Evolutionary conservation across 176 grass and related monocot species (phyloP).

Genomic region (Musa beccarii): DNA sequence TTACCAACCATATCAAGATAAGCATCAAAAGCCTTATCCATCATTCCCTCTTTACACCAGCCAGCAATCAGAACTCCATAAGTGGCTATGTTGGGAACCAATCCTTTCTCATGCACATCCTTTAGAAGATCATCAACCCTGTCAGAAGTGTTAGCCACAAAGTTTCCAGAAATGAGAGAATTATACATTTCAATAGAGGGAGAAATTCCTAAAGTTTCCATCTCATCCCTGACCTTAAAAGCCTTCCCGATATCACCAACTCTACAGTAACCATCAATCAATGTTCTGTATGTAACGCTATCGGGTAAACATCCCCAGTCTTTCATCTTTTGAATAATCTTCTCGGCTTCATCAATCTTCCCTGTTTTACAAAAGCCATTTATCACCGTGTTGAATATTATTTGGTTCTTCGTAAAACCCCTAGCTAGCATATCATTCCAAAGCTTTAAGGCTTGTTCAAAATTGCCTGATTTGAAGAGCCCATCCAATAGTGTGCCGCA

Average conservation of each 20-base stretch:
- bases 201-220: slow-evolving; percentile 51
- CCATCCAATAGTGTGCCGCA: slow-evolving; percentile 75
- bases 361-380: slow-evolving; percentile 71
- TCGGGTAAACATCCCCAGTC: slow-evolving; percentile 51
- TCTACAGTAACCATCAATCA: slow-evolving; percentile 80
- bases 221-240: slow-evolving; percentile 44
- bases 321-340: slow-evolving; percentile 53
- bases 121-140: slow-evolving; percentile 42
- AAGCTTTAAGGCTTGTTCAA: slow-evolving; percentile 53
- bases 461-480: slow-evolving; percentile 61
- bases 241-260: slow-evolving; percentile 47
- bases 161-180: slow-evolving; percentile 74
- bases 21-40: slow-evolving; percentile 54
- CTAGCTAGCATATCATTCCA: slow-evolving; percentile 87
- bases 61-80: slow-evolving; percentile 84
- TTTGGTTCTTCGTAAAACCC: slow-evolving; percentile 51
- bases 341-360: slow-evolving; percentile 54
- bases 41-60: slow-evolving; percentile 70
- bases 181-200: slow-evolving; percentile 86
- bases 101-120: slow-evolving; percentile 43
- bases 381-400: slow-evolving; percentile 55
- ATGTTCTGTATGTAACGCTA: slow-evolving; percentile 65
- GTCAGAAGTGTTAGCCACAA: slow-evolving; percentile 37
- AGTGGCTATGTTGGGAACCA: slow-evolving; percentile 60
- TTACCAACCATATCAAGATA: slow-evolving; percentile 72